phyloP scores from a whole-genome alignment of 345 rosid species.

The Acer saccharum region DNA sequence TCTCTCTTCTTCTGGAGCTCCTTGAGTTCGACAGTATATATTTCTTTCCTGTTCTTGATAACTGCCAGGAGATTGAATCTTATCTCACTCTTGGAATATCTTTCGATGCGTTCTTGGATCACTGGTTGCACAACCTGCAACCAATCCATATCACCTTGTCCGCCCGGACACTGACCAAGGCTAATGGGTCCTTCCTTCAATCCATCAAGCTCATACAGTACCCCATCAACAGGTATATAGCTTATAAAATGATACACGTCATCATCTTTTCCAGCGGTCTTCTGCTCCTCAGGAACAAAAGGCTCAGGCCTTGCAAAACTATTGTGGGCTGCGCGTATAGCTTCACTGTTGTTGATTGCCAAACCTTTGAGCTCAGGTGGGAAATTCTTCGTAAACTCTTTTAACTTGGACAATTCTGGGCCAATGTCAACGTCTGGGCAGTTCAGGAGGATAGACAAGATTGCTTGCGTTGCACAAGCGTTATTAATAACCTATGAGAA shows the following conservation, averaged over 20 bases:
- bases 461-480: conserved; percentile 99
- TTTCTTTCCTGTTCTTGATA: conserved; percentile 84
- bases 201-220: conserved; percentile 95
- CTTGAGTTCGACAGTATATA: conserved; percentile 81
- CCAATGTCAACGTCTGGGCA: conserved; percentile 89
- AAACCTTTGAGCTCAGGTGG: conserved; percentile 95
- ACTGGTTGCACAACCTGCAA: conserved; percentile 88
- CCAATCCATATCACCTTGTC: conserved; percentile 73
- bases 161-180: conserved; percentile 78
- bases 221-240: conserved; percentile 88
- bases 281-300: conserved; percentile 88
- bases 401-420: conserved; percentile 73
- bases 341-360: conserved; percentile 95
- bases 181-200: conserved; percentile 94
- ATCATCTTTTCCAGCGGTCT: conserved; percentile 85
- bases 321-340: conserved; percentile 89
- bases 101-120: conserved; percentile 91
- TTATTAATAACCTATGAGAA: conserved; percentile 79
- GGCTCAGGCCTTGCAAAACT: conserved; percentile 99
- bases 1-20: conserved; percentile 88
- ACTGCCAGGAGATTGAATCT: conserved; percentile 97
- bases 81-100: conserved; percentile 89
- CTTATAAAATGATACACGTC: conserved; percentile 98
- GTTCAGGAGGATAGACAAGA: conserved; percentile 86
- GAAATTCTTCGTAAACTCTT: conserved; percentile 87